Conservation (phyloP, 1,284 basidiomycete species). For the Tylopilus sp. region DNA sequence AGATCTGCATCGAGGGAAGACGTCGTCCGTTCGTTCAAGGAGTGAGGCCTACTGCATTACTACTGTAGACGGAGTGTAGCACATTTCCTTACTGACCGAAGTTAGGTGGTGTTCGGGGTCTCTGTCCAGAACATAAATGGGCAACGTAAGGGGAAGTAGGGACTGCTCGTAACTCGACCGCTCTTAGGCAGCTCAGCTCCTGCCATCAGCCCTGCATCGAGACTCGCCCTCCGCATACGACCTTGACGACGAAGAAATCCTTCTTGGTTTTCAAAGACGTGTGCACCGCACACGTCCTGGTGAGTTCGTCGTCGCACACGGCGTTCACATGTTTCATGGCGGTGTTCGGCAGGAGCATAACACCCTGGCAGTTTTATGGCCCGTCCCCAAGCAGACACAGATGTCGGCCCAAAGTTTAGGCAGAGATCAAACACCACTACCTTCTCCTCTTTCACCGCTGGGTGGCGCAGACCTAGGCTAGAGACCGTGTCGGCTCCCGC, state of each 20-base stretch:
- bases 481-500: constrained; percentile 32
- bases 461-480: constrained; percentile 42
- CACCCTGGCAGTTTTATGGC: constrained; percentile 26
- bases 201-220: background rate
- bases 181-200: constrained; percentile 3
- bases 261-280: constrained; percentile 7
- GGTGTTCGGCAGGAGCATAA: constrained; percentile 8
- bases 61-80: background rate
- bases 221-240: constrained; percentile 12
- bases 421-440: constrained; percentile 47
- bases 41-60: constrained; percentile 6
- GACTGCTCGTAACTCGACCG: background rate
- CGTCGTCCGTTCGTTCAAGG: constrained; percentile 12
- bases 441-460: constrained; percentile 34
- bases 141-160: constrained; percentile 3
- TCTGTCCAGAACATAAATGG: constrained; percentile 15
- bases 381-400: constrained; percentile 37
- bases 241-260: constrained; percentile 10
- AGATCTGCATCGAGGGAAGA: constrained; percentile 31
- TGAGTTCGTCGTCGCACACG: constrained; percentile 13
- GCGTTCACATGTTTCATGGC: constrained; percentile 6
- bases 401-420: constrained; percentile 32
- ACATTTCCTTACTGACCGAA: background rate
- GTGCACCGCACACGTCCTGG: constrained; percentile 9
- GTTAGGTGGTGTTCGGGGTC: constrained; percentile 29